These are phyloP conservation scores for Morella rubra DNA, from an alignment of 306 rosid genomes.

Conservation along the genomic window DNA sequence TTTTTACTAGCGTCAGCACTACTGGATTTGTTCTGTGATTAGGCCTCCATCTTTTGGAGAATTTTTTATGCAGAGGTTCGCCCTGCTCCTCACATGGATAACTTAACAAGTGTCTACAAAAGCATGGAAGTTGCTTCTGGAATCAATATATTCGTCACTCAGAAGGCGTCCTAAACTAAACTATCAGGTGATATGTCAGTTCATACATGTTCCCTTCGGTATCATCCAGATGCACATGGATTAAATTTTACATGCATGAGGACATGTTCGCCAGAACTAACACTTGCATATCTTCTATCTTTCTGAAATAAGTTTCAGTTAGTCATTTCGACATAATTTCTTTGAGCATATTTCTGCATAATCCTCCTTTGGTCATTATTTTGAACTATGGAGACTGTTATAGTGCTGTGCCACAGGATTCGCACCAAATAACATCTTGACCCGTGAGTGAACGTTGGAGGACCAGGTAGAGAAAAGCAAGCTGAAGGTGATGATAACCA, in stretches of 20 bases:
- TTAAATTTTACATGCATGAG: neutral
- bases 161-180: conserved; percentile 41
- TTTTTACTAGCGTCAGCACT: neutral
- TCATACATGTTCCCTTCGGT: neutral
- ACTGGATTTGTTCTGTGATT: conserved; percentile 4
- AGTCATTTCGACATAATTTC: neutral
- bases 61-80: conserved; percentile 59
- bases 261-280: neutral
- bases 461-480: conserved; percentile 49
- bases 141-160: conserved; percentile 61
- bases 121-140: conserved; percentile 88
- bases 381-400: neutral
- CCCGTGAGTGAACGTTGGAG: neutral
- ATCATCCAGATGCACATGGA: neutral
- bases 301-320: neutral
- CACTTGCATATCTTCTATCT: neutral
- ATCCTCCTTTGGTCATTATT: neutral
- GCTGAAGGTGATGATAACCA: conserved; percentile 30
- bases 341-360: too few species aligned
- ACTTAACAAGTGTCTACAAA: conserved; percentile 76
- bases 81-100: conserved; percentile 89
- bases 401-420: neutral
- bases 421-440: neutral
- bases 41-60: neutral
- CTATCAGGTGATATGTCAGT: conserved; percentile 45